Conservation (phyloP, 495 filamentous ascomycete species). For the Thozetella sp. region DNA sequence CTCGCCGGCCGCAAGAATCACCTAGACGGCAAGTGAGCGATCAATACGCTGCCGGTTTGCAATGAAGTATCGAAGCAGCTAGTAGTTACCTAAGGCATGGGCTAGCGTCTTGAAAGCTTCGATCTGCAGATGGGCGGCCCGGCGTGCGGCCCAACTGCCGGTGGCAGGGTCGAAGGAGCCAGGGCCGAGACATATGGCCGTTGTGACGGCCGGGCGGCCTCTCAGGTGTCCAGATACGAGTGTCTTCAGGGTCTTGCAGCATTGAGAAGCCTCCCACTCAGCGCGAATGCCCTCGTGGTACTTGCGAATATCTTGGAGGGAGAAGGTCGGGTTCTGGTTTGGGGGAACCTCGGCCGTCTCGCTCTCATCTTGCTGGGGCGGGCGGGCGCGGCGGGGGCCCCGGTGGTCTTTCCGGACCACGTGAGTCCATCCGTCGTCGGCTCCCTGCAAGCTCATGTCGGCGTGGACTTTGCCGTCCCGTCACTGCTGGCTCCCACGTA, state of each 20-base stretch:
- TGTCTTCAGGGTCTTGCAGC: not conserved
- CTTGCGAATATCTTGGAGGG: not conserved
- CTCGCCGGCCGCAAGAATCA: slow-evolving; percentile 9
- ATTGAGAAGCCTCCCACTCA: not conserved
- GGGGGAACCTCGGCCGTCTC: not conserved
- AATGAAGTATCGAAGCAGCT: not conserved
- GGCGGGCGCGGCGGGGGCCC: not conserved
- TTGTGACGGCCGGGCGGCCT: slow-evolving; percentile 21
- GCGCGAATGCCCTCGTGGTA: slow-evolving; percentile 1
- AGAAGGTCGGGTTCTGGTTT: not conserved
- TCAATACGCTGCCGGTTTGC: not conserved
- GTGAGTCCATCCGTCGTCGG: not conserved
- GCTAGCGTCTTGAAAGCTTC: slow-evolving; percentile 61
- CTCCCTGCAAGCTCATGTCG: not conserved
- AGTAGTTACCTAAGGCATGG: slow-evolving; percentile 34
- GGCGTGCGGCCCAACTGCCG: slow-evolving; percentile 26
- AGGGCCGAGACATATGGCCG: slow-evolving; percentile 44
- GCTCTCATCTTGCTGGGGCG: not conserved
- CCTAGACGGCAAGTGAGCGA: slow-evolving; percentile 14
- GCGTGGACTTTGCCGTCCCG: too few species aligned
- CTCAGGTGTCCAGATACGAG: not conserved
- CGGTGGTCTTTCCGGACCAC: not conserved
- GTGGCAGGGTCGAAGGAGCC: slow-evolving; percentile 44
- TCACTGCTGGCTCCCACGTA: too few species aligned
- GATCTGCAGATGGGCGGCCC: slow-evolving; percentile 55